Conservation (phyloP, 139 green algal genomes). For the Auxenochlorella pyrenoidosa region DNA sequence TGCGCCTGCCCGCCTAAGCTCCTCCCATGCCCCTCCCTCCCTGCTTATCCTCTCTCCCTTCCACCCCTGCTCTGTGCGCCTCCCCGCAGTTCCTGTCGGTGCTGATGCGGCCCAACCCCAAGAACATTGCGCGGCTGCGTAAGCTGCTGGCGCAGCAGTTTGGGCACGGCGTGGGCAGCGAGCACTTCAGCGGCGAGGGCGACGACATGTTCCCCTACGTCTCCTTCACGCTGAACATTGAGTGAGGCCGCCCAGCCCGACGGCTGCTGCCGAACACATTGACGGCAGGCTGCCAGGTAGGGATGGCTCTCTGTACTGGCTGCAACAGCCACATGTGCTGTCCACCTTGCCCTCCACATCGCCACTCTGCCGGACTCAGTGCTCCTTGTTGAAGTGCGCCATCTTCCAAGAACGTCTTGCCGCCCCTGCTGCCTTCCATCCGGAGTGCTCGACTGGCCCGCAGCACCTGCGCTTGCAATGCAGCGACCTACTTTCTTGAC, state of each 20-base stretch:
- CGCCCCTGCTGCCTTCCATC: too few species aligned
- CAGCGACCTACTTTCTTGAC: too few species aligned
- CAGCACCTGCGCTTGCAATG: too few species aligned
- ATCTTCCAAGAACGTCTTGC: too few species aligned
- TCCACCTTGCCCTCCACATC: too few species aligned
- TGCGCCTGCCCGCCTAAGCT: neutral
- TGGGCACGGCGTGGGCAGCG: constrained; percentile 18
- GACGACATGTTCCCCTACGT: constrained; percentile 88
- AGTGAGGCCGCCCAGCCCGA: neutral
- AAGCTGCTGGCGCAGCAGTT: constrained; percentile 61
- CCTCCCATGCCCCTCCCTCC: neutral
- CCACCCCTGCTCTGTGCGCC: neutral
- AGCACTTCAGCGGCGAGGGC: constrained; percentile 58
- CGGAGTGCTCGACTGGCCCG: too few species aligned
- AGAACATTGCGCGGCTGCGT: constrained; percentile 69
- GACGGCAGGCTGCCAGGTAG: neutral
- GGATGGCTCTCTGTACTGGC: constrained; percentile 53
- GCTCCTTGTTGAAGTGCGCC: too few species aligned
- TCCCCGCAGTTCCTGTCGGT: constrained; percentile 70
- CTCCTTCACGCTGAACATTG: constrained; percentile 78
- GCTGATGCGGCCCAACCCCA: constrained; percentile 80
- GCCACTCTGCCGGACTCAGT: too few species aligned
- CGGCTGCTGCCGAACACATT: neutral
- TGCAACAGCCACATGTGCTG: constrained; percentile 54
- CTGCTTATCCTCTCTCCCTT: neutral